Conservation (phyloP, 106 monocot genomes). For the Cymbidium sinense region DNA sequence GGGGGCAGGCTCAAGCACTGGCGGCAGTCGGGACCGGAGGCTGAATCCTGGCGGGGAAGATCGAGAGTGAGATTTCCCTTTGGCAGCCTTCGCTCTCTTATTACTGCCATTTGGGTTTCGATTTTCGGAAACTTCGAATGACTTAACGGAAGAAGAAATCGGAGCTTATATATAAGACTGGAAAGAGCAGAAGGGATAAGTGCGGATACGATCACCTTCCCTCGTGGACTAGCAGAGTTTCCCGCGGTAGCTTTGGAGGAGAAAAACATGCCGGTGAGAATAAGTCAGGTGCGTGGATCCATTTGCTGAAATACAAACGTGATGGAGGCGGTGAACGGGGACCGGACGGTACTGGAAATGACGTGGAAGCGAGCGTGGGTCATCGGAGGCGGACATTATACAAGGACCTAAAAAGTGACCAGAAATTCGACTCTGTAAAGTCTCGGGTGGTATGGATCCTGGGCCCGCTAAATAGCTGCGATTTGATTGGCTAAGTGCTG, state of each 20-base stretch:
- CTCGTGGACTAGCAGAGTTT: background rate
- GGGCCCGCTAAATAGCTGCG: too few relatives aligned
- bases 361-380: background rate
- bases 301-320: background rate
- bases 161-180: background rate
- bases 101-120: conserved; percentile 24
- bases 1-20: conserved; percentile 5
- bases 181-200: background rate
- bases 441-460: too few relatives aligned
- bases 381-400: too few relatives aligned
- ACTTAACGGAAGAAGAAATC: background rate
- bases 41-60: conserved; percentile 12
- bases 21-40: conserved; percentile 3
- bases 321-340: background rate
- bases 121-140: background rate
- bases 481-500: too few relatives aligned
- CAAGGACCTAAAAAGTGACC: too few relatives aligned
- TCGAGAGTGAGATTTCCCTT: conserved; percentile 26
- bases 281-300: background rate
- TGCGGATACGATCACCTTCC: conserved; percentile 7
- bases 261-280: background rate
- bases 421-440: too few relatives aligned
- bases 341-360: background rate
- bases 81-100: conserved; percentile 25
- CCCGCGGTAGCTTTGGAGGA: background rate